Percentiles rank a stretch among this genome's conserved stretches.
phyloP scores from a whole-genome alignment of 1,284 basidiomycete species.

The Mycosarcoma mackinlayi region DNA sequence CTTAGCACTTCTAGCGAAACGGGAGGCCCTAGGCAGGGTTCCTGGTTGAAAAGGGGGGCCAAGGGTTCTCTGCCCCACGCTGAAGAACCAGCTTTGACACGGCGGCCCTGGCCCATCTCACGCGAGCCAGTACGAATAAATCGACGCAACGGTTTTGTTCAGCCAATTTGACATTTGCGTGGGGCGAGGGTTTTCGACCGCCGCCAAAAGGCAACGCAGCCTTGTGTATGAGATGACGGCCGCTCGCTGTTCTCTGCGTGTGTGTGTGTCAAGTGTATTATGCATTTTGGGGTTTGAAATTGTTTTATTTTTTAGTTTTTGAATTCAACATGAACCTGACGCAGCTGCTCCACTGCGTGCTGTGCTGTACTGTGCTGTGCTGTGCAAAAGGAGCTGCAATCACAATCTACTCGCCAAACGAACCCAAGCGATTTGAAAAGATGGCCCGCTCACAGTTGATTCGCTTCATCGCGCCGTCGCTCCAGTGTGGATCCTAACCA shows the following conservation, averaged over 20 bases:
- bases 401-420: too few relatives aligned
- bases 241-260: too few relatives aligned
- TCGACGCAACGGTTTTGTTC: conserved; percentile 1
- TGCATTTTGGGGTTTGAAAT: too few relatives aligned
- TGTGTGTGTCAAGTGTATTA: too few relatives aligned
- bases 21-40: conserved; percentile 16
- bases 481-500: background rate
- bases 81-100: background rate
- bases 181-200: conserved; percentile 13
- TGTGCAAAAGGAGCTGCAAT: too few relatives aligned
- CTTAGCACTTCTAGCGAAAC: conserved; percentile 27
- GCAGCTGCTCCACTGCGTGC: too few relatives aligned
- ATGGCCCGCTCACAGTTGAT: conserved; percentile 1
- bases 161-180: background rate
- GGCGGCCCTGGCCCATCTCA: conserved; percentile 16
- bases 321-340: too few relatives aligned
- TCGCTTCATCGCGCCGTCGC: conserved; percentile 1
- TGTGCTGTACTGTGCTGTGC: too few relatives aligned
- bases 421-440: background rate
- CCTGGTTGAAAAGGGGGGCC: conserved; percentile 1
- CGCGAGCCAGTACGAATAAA: conserved; percentile 1
- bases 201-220: too few relatives aligned
- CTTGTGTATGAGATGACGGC: too few relatives aligned
- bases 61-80: conserved; percentile 7
- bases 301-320: too few relatives aligned